Evolutionary conservation across 306 rosid species (phyloP).

Genomic region (Boehmeria nivea): DNA sequence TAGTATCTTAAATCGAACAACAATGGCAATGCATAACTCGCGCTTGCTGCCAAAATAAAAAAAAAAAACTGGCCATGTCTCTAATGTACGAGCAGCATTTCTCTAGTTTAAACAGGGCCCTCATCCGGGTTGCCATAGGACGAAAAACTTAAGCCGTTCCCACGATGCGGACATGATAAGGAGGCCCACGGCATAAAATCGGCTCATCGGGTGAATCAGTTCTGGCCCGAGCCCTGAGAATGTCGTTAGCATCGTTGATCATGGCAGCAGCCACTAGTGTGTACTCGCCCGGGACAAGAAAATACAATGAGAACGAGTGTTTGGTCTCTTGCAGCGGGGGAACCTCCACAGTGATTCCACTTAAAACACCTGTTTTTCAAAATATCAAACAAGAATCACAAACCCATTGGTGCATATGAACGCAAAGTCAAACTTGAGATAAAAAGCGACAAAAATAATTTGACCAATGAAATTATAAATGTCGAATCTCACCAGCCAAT

Average conservation of each 20-base stretch:
- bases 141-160: constrained; percentile 42
- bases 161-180: constrained; percentile 65
- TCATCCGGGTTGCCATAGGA: neutral
- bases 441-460: too few species aligned
- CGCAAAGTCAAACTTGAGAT: too few species aligned
- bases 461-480: too few species aligned
- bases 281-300: constrained; percentile 91
- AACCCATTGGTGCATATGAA: neutral
- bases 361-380: constrained; percentile 53
- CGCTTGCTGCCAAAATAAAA: constrained; percentile 25
- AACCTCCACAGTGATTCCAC: constrained; percentile 66
- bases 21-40: constrained; percentile 14
- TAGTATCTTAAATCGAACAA: neutral
- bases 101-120: constrained; percentile 9
- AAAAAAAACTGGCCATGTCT: constrained; percentile 13
- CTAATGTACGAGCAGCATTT: constrained; percentile 13
- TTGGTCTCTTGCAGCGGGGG: constrained; percentile 70
- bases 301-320: constrained; percentile 78
- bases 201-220: constrained; percentile 68
- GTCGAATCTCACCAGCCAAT: constrained; percentile 62
- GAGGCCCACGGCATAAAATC: constrained; percentile 90
- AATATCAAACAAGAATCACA: neutral
- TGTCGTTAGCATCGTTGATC: constrained; percentile 73
- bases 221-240: constrained; percentile 79
- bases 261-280: constrained; percentile 72